Base-by-base conservation (phyloP, 441 rosid species). In the Mallotus japonicus region DNA sequence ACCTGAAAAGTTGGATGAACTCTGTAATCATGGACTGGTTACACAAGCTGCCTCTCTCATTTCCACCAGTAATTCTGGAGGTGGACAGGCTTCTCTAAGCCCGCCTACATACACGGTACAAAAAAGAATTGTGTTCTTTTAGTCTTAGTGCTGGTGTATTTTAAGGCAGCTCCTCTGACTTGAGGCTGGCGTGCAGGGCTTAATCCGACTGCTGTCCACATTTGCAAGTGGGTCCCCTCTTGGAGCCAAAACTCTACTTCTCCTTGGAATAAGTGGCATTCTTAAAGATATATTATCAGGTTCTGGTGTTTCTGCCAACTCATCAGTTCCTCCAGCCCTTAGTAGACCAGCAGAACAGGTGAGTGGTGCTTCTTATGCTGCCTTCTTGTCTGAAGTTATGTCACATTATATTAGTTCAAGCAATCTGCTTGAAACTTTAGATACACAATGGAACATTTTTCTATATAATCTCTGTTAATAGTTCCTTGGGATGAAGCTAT, bases 261-360 rank as follows among this genome's bases (percentile, higher is more conserved):
- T 91, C 65, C 95, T 93, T 34, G 99, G 98, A 63, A 88, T 92
- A 73, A 96, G 98, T 82, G 90, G 97, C 82, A 91, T 86, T 77
- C 97, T 96, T 58, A 92, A 86, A 80, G 99, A 96, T 73, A 93
- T 93, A 69, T 83, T 96, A 51, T 85, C 88, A 53, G 99, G 98
- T 76, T 87, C 99, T 71, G 95, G 98, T 72, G 90, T 85, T 78
- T 87, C 95, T 75, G 87, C 90, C n/a, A 93, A 89, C 77, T 82
- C 88, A 68, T 90, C 97, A 70, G 93, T 93, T 60, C 87, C 99
- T 37, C 93, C 98, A 71, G 92, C 96, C 19, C 79, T 96, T 80
- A 87, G 92, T 83, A 88, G 98, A 80, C 99, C 99, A 24, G 89
- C 98, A 59, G 99, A 96, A 75, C 99, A 93, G 98, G 98, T 96